Percentiles rank a stretch among this genome's conserved stretches.
Conservation (phyloP, 768 basidiomycete species). For the Mycena olivaceomarginata region DNA sequence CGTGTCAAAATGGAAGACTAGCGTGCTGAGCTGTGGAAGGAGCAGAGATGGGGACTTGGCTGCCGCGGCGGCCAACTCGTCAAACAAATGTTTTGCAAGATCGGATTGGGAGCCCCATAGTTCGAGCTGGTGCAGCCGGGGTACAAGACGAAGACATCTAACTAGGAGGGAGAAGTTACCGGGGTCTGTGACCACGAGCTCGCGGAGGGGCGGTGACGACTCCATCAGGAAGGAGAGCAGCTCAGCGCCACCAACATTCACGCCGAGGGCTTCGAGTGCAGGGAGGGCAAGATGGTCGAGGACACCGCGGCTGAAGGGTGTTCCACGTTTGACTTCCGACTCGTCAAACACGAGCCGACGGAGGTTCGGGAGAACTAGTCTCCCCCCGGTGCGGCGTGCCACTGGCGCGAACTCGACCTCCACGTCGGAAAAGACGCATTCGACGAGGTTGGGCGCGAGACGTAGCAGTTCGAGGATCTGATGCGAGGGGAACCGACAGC, state of each 20-base stretch:
- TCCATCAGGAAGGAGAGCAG: background rate
- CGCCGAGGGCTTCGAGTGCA: background rate
- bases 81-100: background rate
- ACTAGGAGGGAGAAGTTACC: too few relatives aligned
- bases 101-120: background rate
- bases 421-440: background rate
- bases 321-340: background rate
- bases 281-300: background rate
- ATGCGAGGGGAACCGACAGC: too few relatives aligned
- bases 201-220: constrained; percentile 2
- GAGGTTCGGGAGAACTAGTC: background rate
- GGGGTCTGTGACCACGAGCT: background rate
- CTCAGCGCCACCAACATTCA: background rate
- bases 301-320: background rate
- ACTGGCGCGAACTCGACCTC: background rate
- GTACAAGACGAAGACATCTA: background rate
- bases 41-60: background rate
- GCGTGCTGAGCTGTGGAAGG: too few relatives aligned
- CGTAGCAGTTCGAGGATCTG: too few relatives aligned
- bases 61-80: too few relatives aligned
- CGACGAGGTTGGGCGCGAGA: too few relatives aligned
- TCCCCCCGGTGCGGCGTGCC: too few relatives aligned
- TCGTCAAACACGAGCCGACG: background rate
- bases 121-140: background rate
- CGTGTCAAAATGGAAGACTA: too few relatives aligned